Conservation (phyloP, 495 filamentous ascomycete species). For the Bryoglossum gracile region DNA sequence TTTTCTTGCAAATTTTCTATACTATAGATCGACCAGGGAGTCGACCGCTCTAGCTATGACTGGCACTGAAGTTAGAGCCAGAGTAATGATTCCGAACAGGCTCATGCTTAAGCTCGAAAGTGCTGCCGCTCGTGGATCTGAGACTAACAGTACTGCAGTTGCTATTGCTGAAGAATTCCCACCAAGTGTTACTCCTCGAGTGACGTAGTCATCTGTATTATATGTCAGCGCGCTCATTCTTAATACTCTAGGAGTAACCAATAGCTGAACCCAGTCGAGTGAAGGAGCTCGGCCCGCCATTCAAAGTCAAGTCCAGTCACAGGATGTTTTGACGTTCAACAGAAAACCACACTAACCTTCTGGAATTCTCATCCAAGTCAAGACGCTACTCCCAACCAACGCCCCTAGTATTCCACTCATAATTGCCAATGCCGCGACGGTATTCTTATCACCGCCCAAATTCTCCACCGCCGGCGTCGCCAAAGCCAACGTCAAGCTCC, state of each 20-base stretch:
- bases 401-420: conserved; percentile 47
- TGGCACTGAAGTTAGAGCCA: conserved; percentile 44
- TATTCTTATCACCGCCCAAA: conserved; percentile 44
- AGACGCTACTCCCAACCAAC: conserved; percentile 36
- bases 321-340: not conserved
- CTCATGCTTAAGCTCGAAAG: conserved; percentile 48
- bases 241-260: no score
- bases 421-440: conserved; percentile 43
- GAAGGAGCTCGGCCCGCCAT: no score
- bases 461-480: conserved; percentile 41
- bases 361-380: conserved; percentile 38
- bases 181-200: conserved; percentile 46
- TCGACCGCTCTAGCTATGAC: conserved; percentile 30
- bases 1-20: not conserved
- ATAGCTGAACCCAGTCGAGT: no score
- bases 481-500: conserved; percentile 46
- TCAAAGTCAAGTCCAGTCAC: not conserved
- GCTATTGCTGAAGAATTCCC: conserved; percentile 47
- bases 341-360: conserved; percentile 31
- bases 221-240: conserved; percentile 17
- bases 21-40: conserved; percentile 33
- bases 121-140: conserved; percentile 47
- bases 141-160: conserved; percentile 42
- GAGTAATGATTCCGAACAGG: conserved; percentile 45
- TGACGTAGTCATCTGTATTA: conserved; percentile 47